These are phyloP conservation scores for Sicyos baderoa DNA, from an alignment of 306 rosid species.

Conservation along the genomic window DNA sequence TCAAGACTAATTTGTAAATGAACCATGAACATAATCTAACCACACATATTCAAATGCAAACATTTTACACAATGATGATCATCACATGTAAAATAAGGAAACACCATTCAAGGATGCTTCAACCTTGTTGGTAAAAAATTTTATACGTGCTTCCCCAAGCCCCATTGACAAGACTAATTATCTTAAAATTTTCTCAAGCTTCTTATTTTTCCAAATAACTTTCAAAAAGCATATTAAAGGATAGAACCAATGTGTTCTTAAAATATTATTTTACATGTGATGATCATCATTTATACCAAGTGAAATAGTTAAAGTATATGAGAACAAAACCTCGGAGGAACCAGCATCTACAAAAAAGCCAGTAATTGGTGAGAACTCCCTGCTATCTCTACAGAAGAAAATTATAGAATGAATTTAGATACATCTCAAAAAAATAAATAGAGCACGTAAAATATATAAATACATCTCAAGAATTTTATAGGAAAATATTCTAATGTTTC, in stretches of 20 bases:
- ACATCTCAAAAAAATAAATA: background rate
- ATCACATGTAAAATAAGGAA: background rate
- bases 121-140: background rate
- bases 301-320: constrained; percentile 12
- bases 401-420: background rate
- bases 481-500: background rate
- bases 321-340: constrained; percentile 53
- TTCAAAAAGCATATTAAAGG: background rate
- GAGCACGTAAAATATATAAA: background rate
- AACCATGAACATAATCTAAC: background rate
- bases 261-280: background rate
- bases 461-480: background rate
- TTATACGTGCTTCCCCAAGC: background rate
- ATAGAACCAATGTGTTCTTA: background rate
- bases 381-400: constrained; percentile 51
- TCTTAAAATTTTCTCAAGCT: background rate
- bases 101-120: background rate
- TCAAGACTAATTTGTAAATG: too few species aligned
- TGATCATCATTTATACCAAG: constrained; percentile 3
- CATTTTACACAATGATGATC: too few species aligned
- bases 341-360: constrained; percentile 56
- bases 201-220: background rate
- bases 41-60: background rate
- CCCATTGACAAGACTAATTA: background rate
- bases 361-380: constrained; percentile 68